These are phyloP conservation scores for Boletus rex-veris DNA, from an alignment of 768 basidiomycete species.

Conservation along the genomic window DNA sequence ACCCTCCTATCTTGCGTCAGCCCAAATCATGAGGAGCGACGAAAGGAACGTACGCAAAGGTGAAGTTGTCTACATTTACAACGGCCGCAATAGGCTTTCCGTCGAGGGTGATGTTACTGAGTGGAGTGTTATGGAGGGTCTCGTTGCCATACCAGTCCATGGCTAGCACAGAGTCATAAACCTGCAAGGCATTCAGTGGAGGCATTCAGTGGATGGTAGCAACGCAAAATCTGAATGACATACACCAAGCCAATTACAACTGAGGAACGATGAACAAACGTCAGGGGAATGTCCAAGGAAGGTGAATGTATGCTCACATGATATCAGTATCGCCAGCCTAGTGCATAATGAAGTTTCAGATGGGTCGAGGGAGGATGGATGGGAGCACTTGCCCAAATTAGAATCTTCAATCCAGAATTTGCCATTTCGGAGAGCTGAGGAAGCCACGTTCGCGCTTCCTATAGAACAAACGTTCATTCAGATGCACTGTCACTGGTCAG, in stretches of 20 bases:
- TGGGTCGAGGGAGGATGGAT: too few relatives aligned
- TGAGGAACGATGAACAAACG: background rate
- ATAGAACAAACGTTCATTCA: background rate
- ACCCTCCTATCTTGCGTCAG: conserved; percentile 40
- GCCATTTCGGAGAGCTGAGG: conserved; percentile 36
- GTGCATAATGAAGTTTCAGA: background rate
- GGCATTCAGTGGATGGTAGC: background rate
- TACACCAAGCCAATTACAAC: conserved; percentile 34
- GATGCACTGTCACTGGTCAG: background rate
- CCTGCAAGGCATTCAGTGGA: conserved; percentile 18
- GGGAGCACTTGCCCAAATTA: conserved; percentile 37
- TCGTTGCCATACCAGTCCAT: conserved; percentile 48
- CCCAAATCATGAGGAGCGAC: background rate
- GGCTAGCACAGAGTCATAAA: conserved; percentile 36
- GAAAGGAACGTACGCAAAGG: conserved; percentile 53
- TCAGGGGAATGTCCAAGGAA: conserved; percentile 1
- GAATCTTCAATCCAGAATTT: conserved; percentile 35
- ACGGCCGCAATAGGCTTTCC: conserved; percentile 53
- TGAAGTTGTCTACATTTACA: conserved; percentile 63
- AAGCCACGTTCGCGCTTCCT: conserved; percentile 37
- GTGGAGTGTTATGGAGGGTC: conserved; percentile 37
- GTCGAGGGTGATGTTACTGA: conserved; percentile 54
- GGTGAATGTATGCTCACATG: conserved; percentile 11
- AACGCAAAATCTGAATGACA: conserved; percentile 5
- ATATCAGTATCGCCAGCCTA: conserved; percentile 31